Conservation (phyloP, 805 yeast genomes). For the Cyberlindnera mrakii region DNA sequence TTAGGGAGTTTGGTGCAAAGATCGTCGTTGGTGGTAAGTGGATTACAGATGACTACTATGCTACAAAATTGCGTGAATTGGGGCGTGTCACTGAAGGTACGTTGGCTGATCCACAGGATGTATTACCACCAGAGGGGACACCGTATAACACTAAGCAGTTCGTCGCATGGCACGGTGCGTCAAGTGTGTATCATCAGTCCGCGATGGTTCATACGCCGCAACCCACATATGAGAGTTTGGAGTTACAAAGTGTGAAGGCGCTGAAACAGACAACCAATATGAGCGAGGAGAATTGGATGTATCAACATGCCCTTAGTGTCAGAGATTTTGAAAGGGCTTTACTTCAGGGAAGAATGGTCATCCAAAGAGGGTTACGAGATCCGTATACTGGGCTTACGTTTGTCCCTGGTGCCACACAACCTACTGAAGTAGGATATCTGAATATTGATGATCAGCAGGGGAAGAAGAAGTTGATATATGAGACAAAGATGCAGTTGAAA, state of each 20-base stretch:
- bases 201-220: conserved; percentile 4
- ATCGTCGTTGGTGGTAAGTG: conserved; percentile 75
- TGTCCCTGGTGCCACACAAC: conserved; percentile 72
- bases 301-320: conserved; percentile 76
- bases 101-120: conserved; percentile 60
- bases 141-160: conserved; percentile 43
- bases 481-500: conserved; percentile 40
- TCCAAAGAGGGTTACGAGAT: conserved; percentile 62
- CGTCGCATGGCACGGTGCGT: conserved; percentile 48
- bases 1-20: conserved; percentile 86
- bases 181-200: conserved; percentile 31
- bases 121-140: conserved; percentile 34
- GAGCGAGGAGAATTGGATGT: conserved; percentile 76
- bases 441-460: conserved; percentile 22
- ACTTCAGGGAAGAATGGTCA: conserved; percentile 48
- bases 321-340: conserved; percentile 63
- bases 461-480: conserved; percentile 34
- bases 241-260: conserved; percentile 19
- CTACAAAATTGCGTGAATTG: conserved; percentile 38
- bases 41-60: conserved; percentile 86
- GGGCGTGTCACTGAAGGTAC: conserved; percentile 69
- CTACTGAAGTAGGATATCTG: conserved; percentile 31
- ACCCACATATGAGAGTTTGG: conserved; percentile 17
- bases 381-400: conserved; percentile 79
- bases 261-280: conserved; percentile 20